Evolutionary conservation across 805 yeast genomes (phyloP).

Genomic region (Wickerhamomyces bisporus): DNA sequence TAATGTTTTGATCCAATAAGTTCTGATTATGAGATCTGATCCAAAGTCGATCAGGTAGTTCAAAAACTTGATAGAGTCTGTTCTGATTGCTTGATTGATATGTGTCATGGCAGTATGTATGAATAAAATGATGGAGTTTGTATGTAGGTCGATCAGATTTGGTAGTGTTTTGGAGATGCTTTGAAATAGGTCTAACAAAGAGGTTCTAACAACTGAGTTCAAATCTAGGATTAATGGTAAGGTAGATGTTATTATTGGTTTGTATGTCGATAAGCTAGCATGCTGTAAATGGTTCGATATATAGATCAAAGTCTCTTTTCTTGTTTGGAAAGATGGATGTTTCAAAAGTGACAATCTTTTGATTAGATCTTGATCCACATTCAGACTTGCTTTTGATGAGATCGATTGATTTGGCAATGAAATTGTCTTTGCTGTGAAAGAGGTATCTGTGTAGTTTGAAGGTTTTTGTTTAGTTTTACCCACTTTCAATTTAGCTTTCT

Average conservation of each 20-base stretch:
- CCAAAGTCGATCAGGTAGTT: conserved; percentile 52
- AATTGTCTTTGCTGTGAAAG: conserved; percentile 64
- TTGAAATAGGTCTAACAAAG: conserved; percentile 42
- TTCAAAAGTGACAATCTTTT: conserved; percentile 65
- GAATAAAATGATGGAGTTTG: conserved; percentile 59
- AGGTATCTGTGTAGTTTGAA: conserved; percentile 77
- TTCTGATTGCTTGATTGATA: conserved; percentile 68
- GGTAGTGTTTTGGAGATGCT: conserved; percentile 45
- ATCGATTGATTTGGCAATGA: conserved; percentile 35
- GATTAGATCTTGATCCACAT: conserved; percentile 39
- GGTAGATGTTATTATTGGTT: conserved; percentile 50
- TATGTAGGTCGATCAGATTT: conserved; percentile 55
- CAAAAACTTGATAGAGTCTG: conserved; percentile 68
- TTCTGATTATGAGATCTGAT: conserved; percentile 49
- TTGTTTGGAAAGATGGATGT: conserved; percentile 66
- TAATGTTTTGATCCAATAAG: conserved; percentile 66
- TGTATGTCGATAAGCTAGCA: conserved; percentile 46
- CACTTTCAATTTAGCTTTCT: conserved; percentile 75
- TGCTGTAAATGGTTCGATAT: conserved; percentile 49
- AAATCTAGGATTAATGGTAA: conserved; percentile 58
- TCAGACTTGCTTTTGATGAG: conserved; percentile 10
- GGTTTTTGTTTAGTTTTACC: conserved; percentile 77
- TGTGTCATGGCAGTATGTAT: conserved; percentile 93
- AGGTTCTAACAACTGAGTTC: conserved; percentile 58
- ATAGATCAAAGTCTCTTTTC: conserved; percentile 63